phyloP scores from a whole-genome alignment of 371 early-diverging fungal species.

The Actinomortierella wolfii region DNA sequence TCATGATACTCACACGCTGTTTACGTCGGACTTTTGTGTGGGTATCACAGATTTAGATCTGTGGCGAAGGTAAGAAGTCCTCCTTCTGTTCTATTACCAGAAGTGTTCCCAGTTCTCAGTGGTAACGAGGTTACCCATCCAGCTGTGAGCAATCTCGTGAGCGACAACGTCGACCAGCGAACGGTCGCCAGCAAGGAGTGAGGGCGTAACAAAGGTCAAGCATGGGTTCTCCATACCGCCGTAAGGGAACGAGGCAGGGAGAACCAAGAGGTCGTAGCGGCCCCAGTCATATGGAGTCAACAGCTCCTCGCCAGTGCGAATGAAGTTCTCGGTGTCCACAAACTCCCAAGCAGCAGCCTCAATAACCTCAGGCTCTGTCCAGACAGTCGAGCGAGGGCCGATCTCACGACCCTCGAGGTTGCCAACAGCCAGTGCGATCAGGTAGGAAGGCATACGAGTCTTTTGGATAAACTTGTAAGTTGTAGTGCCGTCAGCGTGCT shows the following conservation, averaged over 20 bases:
- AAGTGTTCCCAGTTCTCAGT: constrained; percentile 81
- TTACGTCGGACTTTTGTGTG: too few species aligned
- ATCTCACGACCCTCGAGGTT: constrained; percentile 79
- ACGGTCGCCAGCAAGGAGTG: constrained; percentile 92
- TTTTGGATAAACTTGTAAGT: constrained; percentile 74
- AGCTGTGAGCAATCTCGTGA: constrained; percentile 97
- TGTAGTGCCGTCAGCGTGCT: constrained; percentile 48
- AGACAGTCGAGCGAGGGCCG: constrained; percentile 92
- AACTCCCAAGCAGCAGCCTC: constrained; percentile 95
- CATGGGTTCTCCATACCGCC: constrained; percentile 99
- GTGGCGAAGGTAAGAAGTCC: too few species aligned
- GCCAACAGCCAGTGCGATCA: constrained; percentile 94
- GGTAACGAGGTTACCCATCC: constrained; percentile 97
- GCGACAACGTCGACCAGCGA: constrained; percentile 96
- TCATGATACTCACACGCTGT: too few species aligned
- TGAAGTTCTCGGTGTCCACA: constrained; percentile 87
- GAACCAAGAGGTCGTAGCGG: constrained; percentile 91
- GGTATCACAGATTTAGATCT: too few species aligned
- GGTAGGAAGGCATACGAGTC: constrained; percentile 85
- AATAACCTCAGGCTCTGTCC: constrained; percentile 94
- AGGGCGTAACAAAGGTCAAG: constrained; percentile 87
- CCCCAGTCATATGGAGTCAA: constrained; percentile 97
- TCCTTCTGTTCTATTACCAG: constrained; percentile 37
- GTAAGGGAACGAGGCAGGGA: constrained; percentile 80
- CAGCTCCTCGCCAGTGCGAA: constrained; percentile 82